These are phyloP conservation scores for Bathelium albidoporum DNA, from an alignment of 495 filamentous ascomycete genomes.

Conservation along the genomic window DNA sequence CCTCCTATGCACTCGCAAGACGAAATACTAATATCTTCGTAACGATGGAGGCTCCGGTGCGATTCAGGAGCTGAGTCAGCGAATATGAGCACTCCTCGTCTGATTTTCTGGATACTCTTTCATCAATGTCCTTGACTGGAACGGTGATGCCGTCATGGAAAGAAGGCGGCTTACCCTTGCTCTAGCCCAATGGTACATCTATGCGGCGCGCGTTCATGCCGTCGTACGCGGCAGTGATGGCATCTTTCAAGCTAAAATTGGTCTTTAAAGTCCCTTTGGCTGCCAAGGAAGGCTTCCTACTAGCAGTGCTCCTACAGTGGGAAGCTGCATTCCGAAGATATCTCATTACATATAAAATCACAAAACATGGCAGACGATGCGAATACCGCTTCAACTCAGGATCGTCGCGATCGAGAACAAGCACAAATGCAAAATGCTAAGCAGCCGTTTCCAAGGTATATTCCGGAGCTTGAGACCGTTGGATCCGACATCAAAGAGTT, in stretches of 20 bases:
- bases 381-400: not conserved
- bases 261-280: not conserved
- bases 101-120: not conserved
- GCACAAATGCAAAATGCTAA: not conserved
- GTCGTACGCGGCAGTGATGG: not conserved
- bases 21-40: not conserved
- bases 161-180: not conserved
- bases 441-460: not conserved
- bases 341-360: not conserved
- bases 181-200: not conserved
- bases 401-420: not conserved
- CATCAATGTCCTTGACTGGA: not conserved
- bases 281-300: not conserved
- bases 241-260: not conserved
- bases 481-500: not conserved
- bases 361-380: not conserved
- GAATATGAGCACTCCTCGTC: too few relatives aligned
- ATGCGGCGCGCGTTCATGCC: not conserved
- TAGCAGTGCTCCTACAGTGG: not conserved
- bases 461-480: not conserved
- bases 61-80: too few relatives aligned
- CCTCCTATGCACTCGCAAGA: not conserved
- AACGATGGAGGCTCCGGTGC: not conserved
- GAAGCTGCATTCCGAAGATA: not conserved
- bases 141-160: not conserved